phyloP scores from a whole-genome alignment of 176 grass and related monocot species.

The Ensete ventricosum region DNA sequence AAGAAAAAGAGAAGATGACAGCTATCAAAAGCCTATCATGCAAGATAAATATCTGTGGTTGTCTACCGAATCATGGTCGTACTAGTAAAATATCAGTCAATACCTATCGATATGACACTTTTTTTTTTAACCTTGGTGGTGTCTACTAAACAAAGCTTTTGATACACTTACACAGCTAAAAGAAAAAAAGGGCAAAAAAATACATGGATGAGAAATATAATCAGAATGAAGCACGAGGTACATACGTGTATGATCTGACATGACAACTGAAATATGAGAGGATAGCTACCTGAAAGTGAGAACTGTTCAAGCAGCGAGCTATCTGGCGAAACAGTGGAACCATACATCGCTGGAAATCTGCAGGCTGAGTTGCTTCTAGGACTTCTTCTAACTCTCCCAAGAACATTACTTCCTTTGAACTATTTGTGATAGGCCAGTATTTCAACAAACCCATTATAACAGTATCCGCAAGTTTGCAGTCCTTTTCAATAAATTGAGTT shows the following conservation, averaged over 20 bases:
- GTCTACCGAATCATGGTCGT: too few species aligned
- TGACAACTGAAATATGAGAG: neutral
- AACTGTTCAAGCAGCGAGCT: constrained; percentile 21
- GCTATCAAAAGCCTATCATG: too few species aligned
- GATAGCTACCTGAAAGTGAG: constrained; percentile 24
- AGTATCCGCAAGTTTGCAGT: constrained; percentile 23
- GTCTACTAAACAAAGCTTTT: neutral
- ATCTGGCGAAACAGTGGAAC: constrained; percentile 22
- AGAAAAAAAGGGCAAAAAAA: neutral
- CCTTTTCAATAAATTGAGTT: constrained; percentile 32
- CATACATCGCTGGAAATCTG: constrained; percentile 29
- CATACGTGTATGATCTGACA: neutral
- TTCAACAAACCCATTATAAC: constrained; percentile 27
- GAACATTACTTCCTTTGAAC: constrained; percentile 28
- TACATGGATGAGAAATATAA: neutral
- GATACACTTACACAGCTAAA: neutral
- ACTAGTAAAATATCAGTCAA: too few species aligned
- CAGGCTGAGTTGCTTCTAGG: constrained; percentile 22
- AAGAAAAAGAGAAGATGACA: too few species aligned
- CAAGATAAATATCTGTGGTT: too few species aligned
- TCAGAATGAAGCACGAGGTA: neutral
- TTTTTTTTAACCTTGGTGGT: neutral
- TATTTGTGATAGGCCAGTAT: constrained; percentile 31
- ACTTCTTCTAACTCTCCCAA: constrained; percentile 27
- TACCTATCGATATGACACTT: too few species aligned